phyloP scores from a whole-genome alignment of 306 rosid genomes.

The Abrus pulchellus region DNA sequence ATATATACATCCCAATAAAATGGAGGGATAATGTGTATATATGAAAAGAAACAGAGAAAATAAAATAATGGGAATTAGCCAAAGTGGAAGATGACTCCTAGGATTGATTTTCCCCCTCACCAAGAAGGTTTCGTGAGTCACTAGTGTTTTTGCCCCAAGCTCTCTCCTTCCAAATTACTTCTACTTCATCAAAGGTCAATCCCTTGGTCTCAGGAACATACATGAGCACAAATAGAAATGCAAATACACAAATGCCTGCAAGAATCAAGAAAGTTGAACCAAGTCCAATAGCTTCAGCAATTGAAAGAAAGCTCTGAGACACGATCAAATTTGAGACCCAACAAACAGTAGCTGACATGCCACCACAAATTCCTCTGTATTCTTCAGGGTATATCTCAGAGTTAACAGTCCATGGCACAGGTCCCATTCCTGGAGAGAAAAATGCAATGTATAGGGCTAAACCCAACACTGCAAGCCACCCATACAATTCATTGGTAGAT shows the following conservation, averaged over 20 bases:
- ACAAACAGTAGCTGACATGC: slow-evolving; percentile 89
- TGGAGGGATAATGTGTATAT: neutral
- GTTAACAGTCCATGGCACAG: slow-evolving; percentile 94
- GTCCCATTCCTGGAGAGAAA: slow-evolving; percentile 94
- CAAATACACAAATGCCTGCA: slow-evolving; percentile 64
- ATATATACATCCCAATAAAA: no score
- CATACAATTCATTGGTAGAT: slow-evolving; percentile 50
- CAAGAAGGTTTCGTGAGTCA: slow-evolving; percentile 63
- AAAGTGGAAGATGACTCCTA: neutral
- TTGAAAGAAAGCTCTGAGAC: slow-evolving; percentile 73
- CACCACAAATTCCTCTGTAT: slow-evolving; percentile 85
- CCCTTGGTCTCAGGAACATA: slow-evolving; percentile 84
- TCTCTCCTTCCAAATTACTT: slow-evolving; percentile 78
- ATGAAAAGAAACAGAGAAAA: no score
- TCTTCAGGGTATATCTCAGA: slow-evolving; percentile 89
- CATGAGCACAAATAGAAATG: slow-evolving; percentile 63
- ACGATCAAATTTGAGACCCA: slow-evolving; percentile 82
- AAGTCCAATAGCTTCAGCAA: slow-evolving; percentile 66
- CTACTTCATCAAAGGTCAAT: slow-evolving; percentile 88
- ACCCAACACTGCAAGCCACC: slow-evolving; percentile 78
- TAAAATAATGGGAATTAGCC: neutral
- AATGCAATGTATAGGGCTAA: slow-evolving; percentile 67
- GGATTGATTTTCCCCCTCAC: slow-evolving; percentile 14
- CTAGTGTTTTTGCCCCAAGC: slow-evolving; percentile 61
- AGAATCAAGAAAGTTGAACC: slow-evolving; percentile 76